Conservation (phyloP, 2,329 filamentous ascomycete species). For the Dendrostoma leiphaemia region DNA sequence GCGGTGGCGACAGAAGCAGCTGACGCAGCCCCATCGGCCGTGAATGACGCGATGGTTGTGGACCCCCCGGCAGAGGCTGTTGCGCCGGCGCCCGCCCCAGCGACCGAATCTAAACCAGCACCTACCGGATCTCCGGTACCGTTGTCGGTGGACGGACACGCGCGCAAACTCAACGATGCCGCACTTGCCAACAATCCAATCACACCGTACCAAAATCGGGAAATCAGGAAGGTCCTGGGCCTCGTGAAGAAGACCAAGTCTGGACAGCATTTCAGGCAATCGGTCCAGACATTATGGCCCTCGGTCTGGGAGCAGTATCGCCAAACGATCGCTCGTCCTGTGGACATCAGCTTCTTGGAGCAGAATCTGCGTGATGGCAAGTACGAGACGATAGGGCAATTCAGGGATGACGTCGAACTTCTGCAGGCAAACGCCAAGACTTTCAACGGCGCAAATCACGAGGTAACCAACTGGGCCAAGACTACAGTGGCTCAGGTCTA, state of each 20-base stretch:
- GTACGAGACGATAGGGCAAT: constrained; percentile 69
- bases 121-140: constrained; percentile 27
- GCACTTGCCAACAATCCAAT: constrained; percentile 48
- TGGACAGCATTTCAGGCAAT: constrained; percentile 70
- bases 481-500: constrained; percentile 56
- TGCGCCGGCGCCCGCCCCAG: constrained; percentile 28
- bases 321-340: constrained; percentile 59
- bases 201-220: constrained; percentile 58
- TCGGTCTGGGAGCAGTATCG: constrained; percentile 70
- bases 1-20: constrained; percentile 40
- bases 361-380: constrained; percentile 67
- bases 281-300: constrained; percentile 76
- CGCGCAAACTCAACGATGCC: constrained; percentile 40
- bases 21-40: constrained; percentile 31
- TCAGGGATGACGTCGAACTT: constrained; percentile 71
- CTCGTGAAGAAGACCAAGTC: constrained; percentile 85
- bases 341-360: constrained; percentile 84
- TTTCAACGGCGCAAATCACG: constrained; percentile 81
- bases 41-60: constrained; percentile 28
- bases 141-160: constrained; percentile 26
- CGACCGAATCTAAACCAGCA: constrained; percentile 28
- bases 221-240: constrained; percentile 64
- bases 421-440: constrained; percentile 75
- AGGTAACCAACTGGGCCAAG: constrained; percentile 60
- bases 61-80: constrained; percentile 26